These are phyloP conservation scores for Neofusicoccum sp. DNA, from an alignment of 2,329 filamentous ascomycete species.

Conservation along the genomic window DNA sequence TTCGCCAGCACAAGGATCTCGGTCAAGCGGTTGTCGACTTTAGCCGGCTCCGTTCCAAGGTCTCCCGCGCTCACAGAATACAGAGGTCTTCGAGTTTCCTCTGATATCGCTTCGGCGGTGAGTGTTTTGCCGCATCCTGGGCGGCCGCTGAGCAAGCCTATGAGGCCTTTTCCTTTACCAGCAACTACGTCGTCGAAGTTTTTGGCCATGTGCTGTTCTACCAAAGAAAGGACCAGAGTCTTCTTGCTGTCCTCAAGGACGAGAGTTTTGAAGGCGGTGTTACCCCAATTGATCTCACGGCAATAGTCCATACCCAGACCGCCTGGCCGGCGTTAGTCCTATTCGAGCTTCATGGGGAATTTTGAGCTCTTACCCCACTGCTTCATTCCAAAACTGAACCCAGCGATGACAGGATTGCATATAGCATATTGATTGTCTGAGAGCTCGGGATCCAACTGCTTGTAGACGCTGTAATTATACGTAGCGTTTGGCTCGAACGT, in stretches of 20 bases:
- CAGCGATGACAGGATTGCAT: not conserved
- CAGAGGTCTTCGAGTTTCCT: constrained; percentile 25
- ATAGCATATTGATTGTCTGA: not conserved
- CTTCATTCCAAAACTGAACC: constrained; percentile 11
- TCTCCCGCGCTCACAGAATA: constrained; percentile 31
- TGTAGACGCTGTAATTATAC: not conserved
- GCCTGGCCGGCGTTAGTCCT: not conserved
- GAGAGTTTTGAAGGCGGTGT: constrained; percentile 46
- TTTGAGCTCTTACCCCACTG: not conserved
- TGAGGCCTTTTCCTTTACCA: constrained; percentile 53
- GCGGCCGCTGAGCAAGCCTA: constrained; percentile 48
- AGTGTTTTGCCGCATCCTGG: constrained; percentile 54
- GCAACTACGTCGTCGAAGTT: constrained; percentile 48
- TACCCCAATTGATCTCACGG: constrained; percentile 43
- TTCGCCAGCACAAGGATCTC: not conserved
- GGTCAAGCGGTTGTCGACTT: not conserved
- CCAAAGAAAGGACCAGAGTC: constrained; percentile 48
- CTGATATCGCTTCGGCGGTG: constrained; percentile 37
- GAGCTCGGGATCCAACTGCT: not conserved
- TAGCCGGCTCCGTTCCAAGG: not conserved
- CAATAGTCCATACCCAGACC: constrained; percentile 3
- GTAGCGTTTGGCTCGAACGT: constrained; percentile 1
- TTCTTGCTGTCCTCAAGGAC: constrained; percentile 49
- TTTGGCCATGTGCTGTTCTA: constrained; percentile 40
- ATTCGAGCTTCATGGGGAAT: not conserved